Conservation (phyloP, 2,329 filamentous ascomycete genomes). For the Nannizziopsis arthrosporioides region DNA sequence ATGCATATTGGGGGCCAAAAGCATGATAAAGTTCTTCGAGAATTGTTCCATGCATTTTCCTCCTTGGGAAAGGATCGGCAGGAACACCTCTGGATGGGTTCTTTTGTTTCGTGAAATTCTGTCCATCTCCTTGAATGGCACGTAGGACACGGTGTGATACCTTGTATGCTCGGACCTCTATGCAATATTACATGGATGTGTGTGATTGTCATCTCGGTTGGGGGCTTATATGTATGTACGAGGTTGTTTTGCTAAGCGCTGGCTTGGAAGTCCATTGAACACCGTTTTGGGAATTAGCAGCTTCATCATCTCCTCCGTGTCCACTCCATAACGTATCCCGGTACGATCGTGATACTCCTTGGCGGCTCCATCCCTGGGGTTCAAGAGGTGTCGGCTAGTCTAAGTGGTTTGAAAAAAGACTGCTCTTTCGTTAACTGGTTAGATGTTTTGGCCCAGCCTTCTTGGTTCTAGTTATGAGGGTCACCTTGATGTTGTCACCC, state of each 20-base stretch:
- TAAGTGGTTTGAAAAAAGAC: background rate
- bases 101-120: background rate
- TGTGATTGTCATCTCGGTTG: background rate
- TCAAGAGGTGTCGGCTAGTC: background rate
- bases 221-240: too few relatives aligned
- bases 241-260: conserved; percentile 3
- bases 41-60: conserved; percentile 9
- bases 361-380: too few relatives aligned
- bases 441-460: background rate
- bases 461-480: background rate
- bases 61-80: background rate
- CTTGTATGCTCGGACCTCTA: too few relatives aligned
- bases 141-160: too few relatives aligned
- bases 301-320: background rate
- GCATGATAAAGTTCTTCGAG: conserved; percentile 1
- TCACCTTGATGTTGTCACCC: background rate
- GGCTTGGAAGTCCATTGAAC: conserved; percentile 3
- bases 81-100: background rate
- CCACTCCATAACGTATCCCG: too few relatives aligned
- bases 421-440: too few relatives aligned
- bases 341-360: too few relatives aligned
- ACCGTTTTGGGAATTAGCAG: background rate
- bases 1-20: background rate
- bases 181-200: background rate
- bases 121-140: too few relatives aligned